Percentiles rank a stretch among this genome's conserved stretches.
phyloP scores from a whole-genome alignment of 2,329 filamentous ascomycete genomes.

The Pseudohalonectria lignicola region DNA sequence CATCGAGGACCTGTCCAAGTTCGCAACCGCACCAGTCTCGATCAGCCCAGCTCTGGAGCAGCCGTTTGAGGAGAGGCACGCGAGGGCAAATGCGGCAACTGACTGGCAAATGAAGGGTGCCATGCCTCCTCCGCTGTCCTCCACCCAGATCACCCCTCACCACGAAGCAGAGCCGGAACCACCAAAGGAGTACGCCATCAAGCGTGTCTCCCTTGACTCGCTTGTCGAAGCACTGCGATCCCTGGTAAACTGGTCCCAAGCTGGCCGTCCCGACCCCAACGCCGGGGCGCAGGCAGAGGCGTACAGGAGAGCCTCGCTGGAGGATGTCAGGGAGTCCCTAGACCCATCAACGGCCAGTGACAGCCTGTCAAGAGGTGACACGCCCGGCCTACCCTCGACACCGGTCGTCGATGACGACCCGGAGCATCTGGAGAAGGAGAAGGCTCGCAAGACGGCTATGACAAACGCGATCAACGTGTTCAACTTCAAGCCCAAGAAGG shows the following conservation, averaged over 20 bases:
- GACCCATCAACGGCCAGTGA: conserved; percentile 53
- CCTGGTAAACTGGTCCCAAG: conserved; percentile 79
- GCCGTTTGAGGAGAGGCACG: conserved; percentile 69
- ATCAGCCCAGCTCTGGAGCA: conserved; percentile 73
- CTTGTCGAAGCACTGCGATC: conserved; percentile 83
- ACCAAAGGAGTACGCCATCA: conserved; percentile 83
- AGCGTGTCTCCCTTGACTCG: conserved; percentile 78
- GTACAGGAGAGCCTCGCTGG: conserved; percentile 39
- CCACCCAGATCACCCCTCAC: conserved; percentile 56
- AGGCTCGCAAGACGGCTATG: conserved; percentile 85
- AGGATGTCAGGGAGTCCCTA: conserved; percentile 58
- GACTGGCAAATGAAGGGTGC: conserved; percentile 87
- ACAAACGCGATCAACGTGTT: conserved; percentile 83
- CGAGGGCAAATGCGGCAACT: conserved; percentile 45
- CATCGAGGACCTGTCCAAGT: conserved; percentile 84
- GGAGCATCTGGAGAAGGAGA: conserved; percentile 86
- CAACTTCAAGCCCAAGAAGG: conserved; percentile 96
- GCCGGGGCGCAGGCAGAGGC: conserved; percentile 29
- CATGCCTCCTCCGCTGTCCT: conserved; percentile 76
- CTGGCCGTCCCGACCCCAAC: conserved; percentile 51
- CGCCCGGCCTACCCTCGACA: conserved; percentile 50
- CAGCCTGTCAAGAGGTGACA: conserved; percentile 50
- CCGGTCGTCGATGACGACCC: conserved; percentile 78
- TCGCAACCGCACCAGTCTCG: conserved; percentile 68
- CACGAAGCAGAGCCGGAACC: conserved; percentile 57